phyloP scores from a whole-genome alignment of 495 filamentous ascomycete genomes.

The Xanthoparmelia taractica region DNA sequence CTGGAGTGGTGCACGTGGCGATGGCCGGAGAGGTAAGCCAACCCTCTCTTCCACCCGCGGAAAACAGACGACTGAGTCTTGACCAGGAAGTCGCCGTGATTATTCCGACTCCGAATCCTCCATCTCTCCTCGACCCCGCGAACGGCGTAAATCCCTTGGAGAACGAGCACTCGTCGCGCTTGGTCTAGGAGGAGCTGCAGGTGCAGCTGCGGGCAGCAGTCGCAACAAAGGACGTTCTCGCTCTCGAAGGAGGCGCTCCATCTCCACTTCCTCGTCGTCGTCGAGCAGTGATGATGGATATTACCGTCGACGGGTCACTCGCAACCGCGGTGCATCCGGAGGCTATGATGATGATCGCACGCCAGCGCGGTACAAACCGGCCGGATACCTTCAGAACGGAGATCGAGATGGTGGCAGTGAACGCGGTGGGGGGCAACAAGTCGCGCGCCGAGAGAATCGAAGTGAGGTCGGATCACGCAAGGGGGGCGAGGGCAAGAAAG shows the following conservation, averaged over 20 bases:
- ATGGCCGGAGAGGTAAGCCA: conserved; percentile 11
- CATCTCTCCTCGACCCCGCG: conserved; percentile 24
- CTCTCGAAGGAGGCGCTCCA: conserved; percentile 41
- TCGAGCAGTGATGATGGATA: conserved; percentile 33
- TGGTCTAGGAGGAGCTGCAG: conserved; percentile 57
- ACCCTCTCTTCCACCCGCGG: not conserved
- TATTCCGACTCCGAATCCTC: conserved; percentile 30
- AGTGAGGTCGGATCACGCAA: conserved; percentile 16
- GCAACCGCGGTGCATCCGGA: conserved; percentile 1
- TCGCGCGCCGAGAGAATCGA: conserved; percentile 31
- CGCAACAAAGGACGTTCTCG: conserved; percentile 25
- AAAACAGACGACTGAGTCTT: not conserved
- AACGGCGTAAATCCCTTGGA: conserved; percentile 61
- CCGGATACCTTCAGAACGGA: conserved; percentile 45
- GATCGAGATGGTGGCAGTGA: conserved; percentile 34
- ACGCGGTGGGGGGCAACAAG: conserved; percentile 28
- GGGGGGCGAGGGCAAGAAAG: conserved; percentile 9
- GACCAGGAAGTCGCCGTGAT: conserved; percentile 20
- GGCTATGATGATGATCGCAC: conserved; percentile 22
- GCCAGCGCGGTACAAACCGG: conserved; percentile 25
- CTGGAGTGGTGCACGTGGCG: conserved; percentile 18
- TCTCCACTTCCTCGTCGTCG: conserved; percentile 48
- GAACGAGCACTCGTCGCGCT: conserved; percentile 60
- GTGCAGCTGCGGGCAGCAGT: conserved; percentile 27
- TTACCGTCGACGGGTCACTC: conserved; percentile 11